Evolutionary conservation across 2,329 filamentous ascomycete species (phyloP), one percentile per base, ranked within the genome.

Genomic region (Verticillium isaacii): DNA sequence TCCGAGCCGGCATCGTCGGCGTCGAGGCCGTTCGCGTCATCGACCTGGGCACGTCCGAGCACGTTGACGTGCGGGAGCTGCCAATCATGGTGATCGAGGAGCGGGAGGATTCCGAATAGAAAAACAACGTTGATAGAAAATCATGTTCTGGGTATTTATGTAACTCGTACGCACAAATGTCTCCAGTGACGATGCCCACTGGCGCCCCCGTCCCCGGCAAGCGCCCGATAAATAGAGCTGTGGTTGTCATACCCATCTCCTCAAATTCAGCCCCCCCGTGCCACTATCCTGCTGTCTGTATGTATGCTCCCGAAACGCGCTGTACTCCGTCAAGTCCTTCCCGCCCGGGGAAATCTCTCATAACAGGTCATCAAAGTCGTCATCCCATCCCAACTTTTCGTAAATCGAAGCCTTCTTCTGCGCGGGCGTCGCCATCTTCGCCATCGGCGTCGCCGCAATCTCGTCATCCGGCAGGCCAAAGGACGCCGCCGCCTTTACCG

Each of bases 31-130:
- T 94, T 23, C 80, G 90, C 58, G 85, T 94, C 1, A 81, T 93
- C 3, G 91, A 95, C 72, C 72, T 94, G 63, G 85, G 80, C 25
- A 90, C 85, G 37, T 88, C 91, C 69, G 90, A 93, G 75, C 89
- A 90, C 70, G 88, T 91, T 3, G 90, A 94, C 73, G 87, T 93
- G 60, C 82, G 85, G 63, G 89, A 94, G 64, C 72, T 95, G 65
- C 91, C 91, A 0, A 86, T 84, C 55, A 85, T 92, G 67, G 75
- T 92, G 60, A 81, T 89, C 17, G 75, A 79, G 62, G 66, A 61
- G 63, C 66, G 61, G 36, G 64, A 62, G 45, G 59, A 55, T 63
- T 58, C 50, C 61, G 58, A 41, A 15, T 39, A 57, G 62, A 55
- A 58, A 55, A 54, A 32, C 63, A 55, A 15, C 17, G 15, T 36